Percentiles rank a stretch among this genome's conserved stretches.
These are phyloP conservation scores for Cyclotella cryptica DNA, from an alignment of 108 stramenopile species.

Conservation along the genomic window DNA sequence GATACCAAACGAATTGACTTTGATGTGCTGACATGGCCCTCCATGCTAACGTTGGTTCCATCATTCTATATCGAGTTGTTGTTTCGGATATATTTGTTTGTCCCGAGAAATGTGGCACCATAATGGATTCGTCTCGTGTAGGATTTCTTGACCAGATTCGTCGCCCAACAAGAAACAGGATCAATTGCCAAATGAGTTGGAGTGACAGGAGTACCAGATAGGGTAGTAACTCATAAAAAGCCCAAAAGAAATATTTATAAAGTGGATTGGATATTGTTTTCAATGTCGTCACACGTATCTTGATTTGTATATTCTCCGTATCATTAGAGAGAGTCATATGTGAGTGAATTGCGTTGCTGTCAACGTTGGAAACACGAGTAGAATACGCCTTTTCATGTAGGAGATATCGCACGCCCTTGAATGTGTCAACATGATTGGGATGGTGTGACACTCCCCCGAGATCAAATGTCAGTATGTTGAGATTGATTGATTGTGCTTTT, in stretches of 20 bases:
- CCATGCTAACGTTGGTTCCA: slow-evolving; percentile 70
- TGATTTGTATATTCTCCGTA: slow-evolving; percentile 14
- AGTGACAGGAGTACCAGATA: slow-evolving; percentile 46
- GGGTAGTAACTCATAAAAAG: slow-evolving; percentile 44
- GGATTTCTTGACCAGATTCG: slow-evolving; percentile 31
- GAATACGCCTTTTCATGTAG: slow-evolving; percentile 30
- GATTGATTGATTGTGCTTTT: slow-evolving; percentile 27
- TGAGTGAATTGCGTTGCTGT: slow-evolving; percentile 12
- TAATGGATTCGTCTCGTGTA: background rate
- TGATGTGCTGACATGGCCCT: slow-evolving; percentile 79
- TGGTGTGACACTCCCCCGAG: slow-evolving; percentile 78
- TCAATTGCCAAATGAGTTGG: slow-evolving; percentile 50
- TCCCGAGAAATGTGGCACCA: slow-evolving; percentile 17
- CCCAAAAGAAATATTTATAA: slow-evolving; percentile 52
- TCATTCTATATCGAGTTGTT: slow-evolving; percentile 32
- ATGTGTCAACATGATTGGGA: slow-evolving; percentile 83
- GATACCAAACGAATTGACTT: slow-evolving; percentile 92
- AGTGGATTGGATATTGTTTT: slow-evolving; percentile 51
- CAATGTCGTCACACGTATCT: slow-evolving; percentile 21
- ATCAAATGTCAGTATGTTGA: slow-evolving; percentile 80
- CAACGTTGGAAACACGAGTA: background rate
- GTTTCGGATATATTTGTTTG: slow-evolving; percentile 16
- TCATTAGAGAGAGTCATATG: background rate
- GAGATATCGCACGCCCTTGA: slow-evolving; percentile 58
- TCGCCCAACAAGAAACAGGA: slow-evolving; percentile 53